Evolutionary conservation across 305 asterid genomes (phyloP), one percentile per base, ranked within the genome.

Genomic region (Withania somnifera): DNA sequence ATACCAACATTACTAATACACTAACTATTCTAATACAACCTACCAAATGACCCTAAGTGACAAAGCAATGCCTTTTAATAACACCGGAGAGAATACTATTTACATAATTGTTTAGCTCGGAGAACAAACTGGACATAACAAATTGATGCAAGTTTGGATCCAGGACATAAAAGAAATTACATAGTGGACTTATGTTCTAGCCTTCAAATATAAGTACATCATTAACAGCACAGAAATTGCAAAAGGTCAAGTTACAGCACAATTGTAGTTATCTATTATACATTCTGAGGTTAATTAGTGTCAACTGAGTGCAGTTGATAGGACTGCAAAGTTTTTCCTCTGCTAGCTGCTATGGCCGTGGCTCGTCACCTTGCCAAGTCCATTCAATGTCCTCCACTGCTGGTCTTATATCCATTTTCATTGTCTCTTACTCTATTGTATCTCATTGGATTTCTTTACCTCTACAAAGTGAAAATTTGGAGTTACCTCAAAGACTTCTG

Each of bases 351-450:
- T 77, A 60, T 1, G 78, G 34, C 20, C 19, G 88, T 14, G 84
- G 89, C 47, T 87, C 88, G 17, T 86, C 91, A n/a, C 92, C 93
- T 86, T 90, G 95, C 97, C 95, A 93, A 50, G 97, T 82, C 97
- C 98, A 93, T 42, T 92, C 93, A 61, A 93, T 88, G 84, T 94
- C 98, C 75, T 90, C 83, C 84, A 94, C 61, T 4, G 88, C 87
- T 11, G 97, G 97, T 86, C 93, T 87, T 50, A 92, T 77, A n/a
- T 88, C 93, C 84, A 82, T 76, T 83, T 90, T 86, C 92, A 94
- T 87, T 88, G 89, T 77, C 89, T 88, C 89, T 83, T 92, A 93
- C 79, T 94, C 97, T 83, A 94, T 53, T 0, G 93, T 90, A 79
- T 94, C 97, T 32, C 97, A 26, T 80, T 89, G 5, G 87, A 85